Evolutionary conservation across 306 rosid genomes (phyloP), one percentile per base, ranked within the genome.

Genomic region (Cyamopsis tetragonoloba): DNA sequence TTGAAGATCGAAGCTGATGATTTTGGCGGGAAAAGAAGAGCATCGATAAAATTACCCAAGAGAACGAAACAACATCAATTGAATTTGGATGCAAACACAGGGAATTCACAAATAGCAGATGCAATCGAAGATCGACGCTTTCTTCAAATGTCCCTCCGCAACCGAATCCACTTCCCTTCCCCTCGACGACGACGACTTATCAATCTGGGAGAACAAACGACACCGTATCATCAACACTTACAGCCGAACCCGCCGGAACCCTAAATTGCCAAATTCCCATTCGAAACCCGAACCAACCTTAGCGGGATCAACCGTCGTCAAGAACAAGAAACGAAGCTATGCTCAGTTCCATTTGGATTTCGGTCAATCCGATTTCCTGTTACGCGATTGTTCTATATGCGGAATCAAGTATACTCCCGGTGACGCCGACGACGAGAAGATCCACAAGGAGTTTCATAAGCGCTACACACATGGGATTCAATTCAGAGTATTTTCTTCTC

Each of bases 281-380:
- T 5, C 66, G 11, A 54, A 57, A 27, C 65, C 68, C 0, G 68
- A 62, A 50, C 67, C 65, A 0, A 26, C 38, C 3, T 9, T 23
- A 13, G 65, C 71, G 32, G 81, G 75, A 34, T 84, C 11, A 77
- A 43, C 82, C 0, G 50, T 80, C 46, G 72, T 50, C 11, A 86
- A 84, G 80, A 92, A 89, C 76, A 86, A 92, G 87, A 89, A 89
- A 74, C 84, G 93, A 78, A 86, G 82, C 82, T 89, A 89, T 43
- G 96, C 91, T 3, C 91, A 92, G 60, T 80, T 86, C 37, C 86
- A 93, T 80, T 72, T 93, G 14, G 91, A 89, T 3, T 84, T 88
- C 3, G 96, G 96, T 18, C 96, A 89, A 70, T 87, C 89, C 20
- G 93, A 86, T 75, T 93, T 89, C 68, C 74, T 78, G 5, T 72